Conservation (phyloP, 2,329 filamentous ascomycete genomes). For the Zopfia rhizophila region DNA sequence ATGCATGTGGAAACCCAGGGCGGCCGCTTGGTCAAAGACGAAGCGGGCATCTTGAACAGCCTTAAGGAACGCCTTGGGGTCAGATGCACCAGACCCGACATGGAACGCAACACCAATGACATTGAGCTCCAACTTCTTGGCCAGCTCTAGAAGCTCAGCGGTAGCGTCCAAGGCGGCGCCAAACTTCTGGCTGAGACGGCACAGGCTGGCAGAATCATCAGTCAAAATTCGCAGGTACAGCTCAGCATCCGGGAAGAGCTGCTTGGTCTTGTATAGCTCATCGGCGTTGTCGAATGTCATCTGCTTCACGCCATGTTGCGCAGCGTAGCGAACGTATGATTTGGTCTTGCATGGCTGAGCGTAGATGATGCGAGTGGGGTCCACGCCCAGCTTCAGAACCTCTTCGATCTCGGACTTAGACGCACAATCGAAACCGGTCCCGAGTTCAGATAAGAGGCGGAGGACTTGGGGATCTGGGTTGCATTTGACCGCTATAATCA, state of each 20-base stretch:
- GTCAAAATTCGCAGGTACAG: conserved; percentile 95
- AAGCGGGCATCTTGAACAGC: conserved; percentile 88
- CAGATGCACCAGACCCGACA: conserved; percentile 93
- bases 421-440: conserved; percentile 97
- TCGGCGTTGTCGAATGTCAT: conserved; percentile 99
- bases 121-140: conserved; percentile 84
- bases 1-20: conserved; percentile 81
- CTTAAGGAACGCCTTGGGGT: conserved; percentile 90
- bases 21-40: conserved; percentile 86
- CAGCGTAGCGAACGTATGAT: conserved; percentile 93
- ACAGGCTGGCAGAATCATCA: conserved; percentile 93
- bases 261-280: conserved; percentile 97
- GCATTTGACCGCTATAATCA: conserved; percentile 90
- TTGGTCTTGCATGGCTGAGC: conserved; percentile 99
- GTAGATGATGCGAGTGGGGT: conserved; percentile 94
- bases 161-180: conserved; percentile 89
- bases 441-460: conserved; percentile 85
- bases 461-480: conserved; percentile 94
- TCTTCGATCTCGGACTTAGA: conserved; percentile 98
- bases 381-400: conserved; percentile 82
- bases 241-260: conserved; percentile 87
- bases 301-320: conserved; percentile 85
- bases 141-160: conserved; percentile 78
- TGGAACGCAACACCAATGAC: conserved; percentile 98
- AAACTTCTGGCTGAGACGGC: conserved; percentile 97